Percentiles rank a stretch among this genome's conserved stretches.
phyloP scores from a whole-genome alignment of 2,329 filamentous ascomycete species.

The Verticillium tricorpus region DNA sequence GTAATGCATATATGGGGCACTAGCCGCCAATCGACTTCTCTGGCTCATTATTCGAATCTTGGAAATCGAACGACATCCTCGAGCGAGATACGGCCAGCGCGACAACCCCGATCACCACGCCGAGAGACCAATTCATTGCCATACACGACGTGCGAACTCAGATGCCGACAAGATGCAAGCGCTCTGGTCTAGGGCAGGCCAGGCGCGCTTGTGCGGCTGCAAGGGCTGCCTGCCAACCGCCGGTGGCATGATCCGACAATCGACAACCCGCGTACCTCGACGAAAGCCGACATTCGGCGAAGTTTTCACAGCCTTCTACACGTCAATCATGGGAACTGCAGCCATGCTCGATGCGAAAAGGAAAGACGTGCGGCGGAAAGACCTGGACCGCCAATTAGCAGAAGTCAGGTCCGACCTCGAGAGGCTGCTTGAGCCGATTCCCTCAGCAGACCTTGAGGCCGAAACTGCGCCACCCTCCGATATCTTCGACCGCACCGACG shows the following conservation, averaged over 20 bases:
- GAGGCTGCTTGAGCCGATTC: conserved; percentile 28
- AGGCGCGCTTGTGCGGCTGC: conserved; percentile 61
- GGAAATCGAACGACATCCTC: conserved; percentile 6
- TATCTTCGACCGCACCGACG: conserved; percentile 8
- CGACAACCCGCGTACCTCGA: conserved; percentile 43
- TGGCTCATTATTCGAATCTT: conserved; percentile 1
- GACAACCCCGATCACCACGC: background rate
- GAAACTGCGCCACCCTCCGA: conserved; percentile 19
- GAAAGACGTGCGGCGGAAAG: conserved; percentile 53
- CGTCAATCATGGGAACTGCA: conserved; percentile 61
- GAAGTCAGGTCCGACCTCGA: conserved; percentile 45
- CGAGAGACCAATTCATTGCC: conserved; percentile 5
- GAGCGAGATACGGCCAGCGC: conserved; percentile 1
- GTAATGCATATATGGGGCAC: background rate
- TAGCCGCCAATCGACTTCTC: background rate
- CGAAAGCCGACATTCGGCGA: conserved; percentile 47
- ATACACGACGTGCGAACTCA: conserved; percentile 10
- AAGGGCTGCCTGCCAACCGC: conserved; percentile 52
- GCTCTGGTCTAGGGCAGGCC: conserved; percentile 63
- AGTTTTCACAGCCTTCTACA: conserved; percentile 63
- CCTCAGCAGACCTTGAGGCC: conserved; percentile 7
- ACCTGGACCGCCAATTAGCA: conserved; percentile 59
- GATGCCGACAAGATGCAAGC: conserved; percentile 56
- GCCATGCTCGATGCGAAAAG: conserved; percentile 55
- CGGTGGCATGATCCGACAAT: conserved; percentile 42